phyloP scores from a whole-genome alignment of 306 rosid genomes.

The Prunus padus region DNA sequence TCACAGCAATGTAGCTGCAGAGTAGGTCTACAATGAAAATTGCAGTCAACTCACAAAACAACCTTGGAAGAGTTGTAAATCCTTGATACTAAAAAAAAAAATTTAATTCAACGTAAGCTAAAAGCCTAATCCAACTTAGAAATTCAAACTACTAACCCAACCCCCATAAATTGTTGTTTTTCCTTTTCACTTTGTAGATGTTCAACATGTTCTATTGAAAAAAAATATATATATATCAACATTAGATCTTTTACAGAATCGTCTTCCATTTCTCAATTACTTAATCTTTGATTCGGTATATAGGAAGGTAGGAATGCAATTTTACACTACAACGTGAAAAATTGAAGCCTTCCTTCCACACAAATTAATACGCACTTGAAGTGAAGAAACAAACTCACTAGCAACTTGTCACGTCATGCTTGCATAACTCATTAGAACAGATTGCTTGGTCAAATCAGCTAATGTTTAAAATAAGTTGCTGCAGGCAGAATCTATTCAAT shows the following conservation, averaged over 20 bases:
- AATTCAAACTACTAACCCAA: neutral
- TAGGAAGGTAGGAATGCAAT: neutral
- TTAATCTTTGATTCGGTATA: neutral
- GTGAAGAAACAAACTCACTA: neutral
- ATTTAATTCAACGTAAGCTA: neutral
- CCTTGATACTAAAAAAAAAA: neutral
- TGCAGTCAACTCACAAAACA: neutral
- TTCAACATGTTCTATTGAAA: neutral
- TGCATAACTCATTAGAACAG: neutral
- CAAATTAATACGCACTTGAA: neutral
- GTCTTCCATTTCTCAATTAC: neutral
- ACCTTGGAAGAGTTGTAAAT: neutral
- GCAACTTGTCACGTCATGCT: slow-evolving; percentile 1
- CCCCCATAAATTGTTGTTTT: neutral
- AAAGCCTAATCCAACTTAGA: slow-evolving; percentile 4
- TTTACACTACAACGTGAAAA: neutral
- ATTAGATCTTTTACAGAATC: neutral
- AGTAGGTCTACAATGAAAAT: neutral
- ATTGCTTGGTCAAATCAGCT: neutral
- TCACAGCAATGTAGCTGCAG: neutral
- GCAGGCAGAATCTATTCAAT: neutral
- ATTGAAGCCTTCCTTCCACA: neutral
- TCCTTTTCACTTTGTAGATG: neutral
- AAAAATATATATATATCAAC: neutral
- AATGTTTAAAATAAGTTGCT: neutral